Conservation (phyloP, 148 eudicot genomes). For the Hydrangea macrophylla region DNA sequence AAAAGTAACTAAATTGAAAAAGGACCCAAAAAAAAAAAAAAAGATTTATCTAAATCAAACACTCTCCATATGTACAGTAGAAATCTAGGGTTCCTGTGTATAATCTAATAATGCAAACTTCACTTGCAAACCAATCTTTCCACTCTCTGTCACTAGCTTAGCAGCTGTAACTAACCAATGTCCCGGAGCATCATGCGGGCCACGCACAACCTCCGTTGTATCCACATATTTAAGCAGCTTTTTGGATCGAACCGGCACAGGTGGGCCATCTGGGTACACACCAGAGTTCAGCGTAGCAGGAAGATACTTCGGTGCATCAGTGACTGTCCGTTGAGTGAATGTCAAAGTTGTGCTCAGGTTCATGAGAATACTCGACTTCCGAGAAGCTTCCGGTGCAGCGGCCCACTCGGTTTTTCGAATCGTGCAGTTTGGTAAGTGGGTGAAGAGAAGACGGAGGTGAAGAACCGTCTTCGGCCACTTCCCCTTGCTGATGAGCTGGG, state of each 20-base stretch:
- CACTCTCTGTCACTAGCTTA: conserved; percentile 67
- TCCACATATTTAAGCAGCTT: conserved; percentile 75
- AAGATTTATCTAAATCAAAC: background rate
- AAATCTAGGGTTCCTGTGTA: conserved; percentile 35
- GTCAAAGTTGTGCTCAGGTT: conserved; percentile 81
- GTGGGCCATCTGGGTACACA: conserved; percentile 88
- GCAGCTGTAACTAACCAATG: conserved; percentile 96
- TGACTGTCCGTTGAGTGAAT: conserved; percentile 48
- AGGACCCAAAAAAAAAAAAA: background rate
- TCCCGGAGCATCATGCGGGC: conserved; percentile 86
- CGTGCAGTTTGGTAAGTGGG: conserved; percentile 66
- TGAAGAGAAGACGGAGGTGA: conserved; percentile 74
- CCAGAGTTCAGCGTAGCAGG: conserved; percentile 82
- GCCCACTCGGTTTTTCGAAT: conserved; percentile 82
- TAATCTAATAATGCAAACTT: conserved; percentile 84
- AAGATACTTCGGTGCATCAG: conserved; percentile 50
- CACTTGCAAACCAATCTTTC: conserved; percentile 78
- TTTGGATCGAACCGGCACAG: conserved; percentile 56
- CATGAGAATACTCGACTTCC: conserved; percentile 64
- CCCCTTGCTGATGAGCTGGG: conserved; percentile 81
- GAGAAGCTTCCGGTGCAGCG: conserved; percentile 57
- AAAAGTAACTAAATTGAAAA: background rate
- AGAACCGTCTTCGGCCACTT: conserved; percentile 79
- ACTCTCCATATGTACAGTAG: conserved; percentile 22
- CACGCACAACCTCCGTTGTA: conserved; percentile 63